Evolutionary conservation across 352 stramenopile species (phyloP), one percentile per base, ranked within the genome.

Genomic region (Globisporangium middletonii): DNA sequence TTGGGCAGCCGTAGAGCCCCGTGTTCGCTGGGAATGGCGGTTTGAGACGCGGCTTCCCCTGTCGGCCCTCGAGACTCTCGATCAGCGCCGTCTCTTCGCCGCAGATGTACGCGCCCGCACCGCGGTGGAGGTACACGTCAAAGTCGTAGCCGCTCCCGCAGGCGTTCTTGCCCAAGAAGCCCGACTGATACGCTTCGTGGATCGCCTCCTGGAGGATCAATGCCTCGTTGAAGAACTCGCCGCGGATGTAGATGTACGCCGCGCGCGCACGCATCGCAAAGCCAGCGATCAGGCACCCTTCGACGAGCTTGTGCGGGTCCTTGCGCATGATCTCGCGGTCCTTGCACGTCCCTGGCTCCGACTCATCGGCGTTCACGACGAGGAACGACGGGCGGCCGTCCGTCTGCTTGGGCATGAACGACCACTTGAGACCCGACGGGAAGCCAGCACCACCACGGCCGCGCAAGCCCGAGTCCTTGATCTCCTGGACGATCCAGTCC

Each of bases 281-380:
- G 19, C 97, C 97, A 0, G 97, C 95, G 42, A 99, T 63, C 19
- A 99, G 75, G 64, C 96, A 99, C 45, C 97, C 97, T 67, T 99
- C 97, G 18, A 99, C 86, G 46, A 99, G 83, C 79, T 99, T 99
- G 83, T 99, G 97, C 45, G 97, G 97, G 72, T 99, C 97, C 75
- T 99, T 99, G 56, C 97, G 92, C 96, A 99, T 99, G 72, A 99
- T 99, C 81, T 99, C 97, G 46, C 97, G 93, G 75, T 99, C 97
- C 80, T 99, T 99, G 86, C 97, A 99, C 42, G 97, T 99, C 27
- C 97, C 97, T 0, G 97, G 97, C 79, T 99, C 97, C 47, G 79
- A 97, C 81, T 99, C 97, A 72, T 99, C 97, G 54, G 97, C 97
- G 76, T 99, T 99, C 23, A 99, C 97, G 23, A 99, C 96, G n/a